These are phyloP conservation scores for Linaria vulgaris DNA, from an alignment of 257 asterid species.

Conservation along the genomic window DNA sequence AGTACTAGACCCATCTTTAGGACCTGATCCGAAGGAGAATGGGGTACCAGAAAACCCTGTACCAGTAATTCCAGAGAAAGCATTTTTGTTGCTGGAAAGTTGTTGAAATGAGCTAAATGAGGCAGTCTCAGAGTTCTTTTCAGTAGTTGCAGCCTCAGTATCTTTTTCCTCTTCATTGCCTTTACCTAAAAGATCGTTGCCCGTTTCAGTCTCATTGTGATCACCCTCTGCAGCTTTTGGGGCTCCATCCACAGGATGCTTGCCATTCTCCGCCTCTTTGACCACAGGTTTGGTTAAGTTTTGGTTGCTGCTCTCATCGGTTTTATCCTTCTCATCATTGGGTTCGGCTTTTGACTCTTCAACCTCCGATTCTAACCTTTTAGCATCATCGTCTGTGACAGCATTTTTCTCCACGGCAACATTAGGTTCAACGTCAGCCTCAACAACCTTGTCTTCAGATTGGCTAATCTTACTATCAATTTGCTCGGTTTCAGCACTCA, in stretches of 20 bases:
- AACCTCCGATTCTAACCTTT: conserved; percentile 30
- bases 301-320: conserved; percentile 11
- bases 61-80: conserved; percentile 86
- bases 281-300: conserved; percentile 19
- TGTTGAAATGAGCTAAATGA: conserved; percentile 75
- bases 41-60: conserved; percentile 75
- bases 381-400: conserved; percentile 22
- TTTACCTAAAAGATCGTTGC: background rate
- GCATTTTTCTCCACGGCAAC: conserved; percentile 30
- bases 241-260: conserved; percentile 28
- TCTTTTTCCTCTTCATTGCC: conserved; percentile 29
- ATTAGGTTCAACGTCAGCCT: conserved; percentile 30
- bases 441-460: conserved; percentile 41
- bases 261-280: conserved; percentile 38
- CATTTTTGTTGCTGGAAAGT: conserved; percentile 79
- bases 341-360: conserved; percentile 30
- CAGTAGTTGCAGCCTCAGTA: conserved; percentile 31
- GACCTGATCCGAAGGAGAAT: conserved; percentile 72
- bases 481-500: conserved; percentile 34
- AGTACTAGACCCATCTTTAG: conserved; percentile 50
- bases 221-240: conserved; percentile 34
- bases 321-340: conserved; percentile 32
- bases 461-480: conserved; percentile 24
- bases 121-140: conserved; percentile 47
- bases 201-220: background rate